A percentile compares a stretch with the other conserved stretches of the same genome.
These are phyloP conservation scores for Cytauxzoon felis DNA, from an alignment of 169 alveolate species.

Conservation along the genomic window DNA sequence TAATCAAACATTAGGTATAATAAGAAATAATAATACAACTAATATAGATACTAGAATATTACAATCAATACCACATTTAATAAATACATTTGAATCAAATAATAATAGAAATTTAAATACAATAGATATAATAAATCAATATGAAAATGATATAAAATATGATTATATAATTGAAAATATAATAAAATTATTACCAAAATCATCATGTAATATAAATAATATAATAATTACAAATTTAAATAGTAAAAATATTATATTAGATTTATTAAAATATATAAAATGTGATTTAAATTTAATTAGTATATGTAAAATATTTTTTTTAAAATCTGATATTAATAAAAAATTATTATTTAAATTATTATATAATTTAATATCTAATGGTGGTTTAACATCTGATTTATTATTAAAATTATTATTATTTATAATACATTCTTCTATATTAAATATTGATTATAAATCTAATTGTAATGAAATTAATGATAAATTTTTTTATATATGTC, in stretches of 20 bases:
- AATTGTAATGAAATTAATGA: slow-evolving; percentile 29
- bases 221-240: slow-evolving; percentile 2
- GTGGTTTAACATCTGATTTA: slow-evolving; percentile 35
- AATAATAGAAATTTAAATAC: not conserved
- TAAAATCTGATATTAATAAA: slow-evolving; percentile 70
- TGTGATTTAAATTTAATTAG: slow-evolving; percentile 61
- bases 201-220: slow-evolving; percentile 41
- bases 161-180: slow-evolving; percentile 44
- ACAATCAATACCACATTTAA: slow-evolving; percentile 42
- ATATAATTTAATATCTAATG: slow-evolving; percentile 50
- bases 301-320: slow-evolving; percentile 68
- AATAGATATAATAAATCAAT: not conserved
- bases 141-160: not conserved
- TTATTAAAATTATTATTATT: slow-evolving; percentile 59
- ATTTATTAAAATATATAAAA: slow-evolving; percentile 47
- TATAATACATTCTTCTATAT: slow-evolving; percentile 63
- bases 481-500: slow-evolving; percentile 14
- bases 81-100: slow-evolving; percentile 32
- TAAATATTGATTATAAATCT: slow-evolving; percentile 46
- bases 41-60: slow-evolving; percentile 21
- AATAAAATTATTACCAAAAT: slow-evolving; percentile 33
- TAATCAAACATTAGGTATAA: not conserved
- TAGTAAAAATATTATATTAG: slow-evolving; percentile 9
- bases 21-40: not conserved
- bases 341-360: slow-evolving; percentile 66